Percentiles rank a stretch among this genome's conserved stretches.
Conservation (phyloP, 2,329 filamentous ascomycete species). For the Alternaria panax region DNA sequence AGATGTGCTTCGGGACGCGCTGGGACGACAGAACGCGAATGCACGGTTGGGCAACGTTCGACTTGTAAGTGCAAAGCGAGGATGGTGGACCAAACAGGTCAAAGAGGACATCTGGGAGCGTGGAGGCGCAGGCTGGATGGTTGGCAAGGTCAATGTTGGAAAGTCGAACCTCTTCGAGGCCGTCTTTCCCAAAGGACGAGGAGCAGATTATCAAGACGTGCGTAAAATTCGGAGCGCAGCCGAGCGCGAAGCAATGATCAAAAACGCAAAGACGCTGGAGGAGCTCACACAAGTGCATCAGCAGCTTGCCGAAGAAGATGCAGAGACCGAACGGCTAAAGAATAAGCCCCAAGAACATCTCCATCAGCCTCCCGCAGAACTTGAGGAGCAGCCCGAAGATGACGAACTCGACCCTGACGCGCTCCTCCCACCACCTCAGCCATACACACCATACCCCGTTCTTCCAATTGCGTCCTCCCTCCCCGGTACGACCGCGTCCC, state of each 20-base stretch:
- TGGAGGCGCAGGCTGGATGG: constrained; percentile 90
- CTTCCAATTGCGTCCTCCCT: constrained; percentile 88
- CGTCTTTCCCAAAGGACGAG: constrained; percentile 77
- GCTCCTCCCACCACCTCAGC: constrained; percentile 78
- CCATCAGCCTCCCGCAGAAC: constrained; percentile 29
- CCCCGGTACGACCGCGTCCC: constrained; percentile 92
- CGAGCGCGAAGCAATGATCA: constrained; percentile 43
- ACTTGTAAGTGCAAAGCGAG: constrained; percentile 83
- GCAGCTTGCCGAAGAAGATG: constrained; percentile 45
- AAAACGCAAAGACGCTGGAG: constrained; percentile 34
- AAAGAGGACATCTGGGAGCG: constrained; percentile 85
- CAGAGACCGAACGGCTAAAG: constrained; percentile 33
- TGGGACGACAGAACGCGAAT: constrained; percentile 71
- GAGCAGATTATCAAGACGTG: constrained; percentile 46
- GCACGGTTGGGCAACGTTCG: constrained; percentile 87
- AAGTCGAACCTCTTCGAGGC: constrained; percentile 91
- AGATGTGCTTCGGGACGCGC: constrained; percentile 75
- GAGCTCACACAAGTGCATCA: constrained; percentile 36
- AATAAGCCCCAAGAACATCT: constrained; percentile 26
- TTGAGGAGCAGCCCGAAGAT: constrained; percentile 30
- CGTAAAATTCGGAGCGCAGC: constrained; percentile 45
- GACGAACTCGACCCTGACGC: constrained; percentile 43
- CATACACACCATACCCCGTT: constrained; percentile 76
- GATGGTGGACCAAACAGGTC: constrained; percentile 89
- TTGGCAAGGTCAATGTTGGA: constrained; percentile 97